Percentiles rank a stretch among this genome's conserved stretches.
Evolutionary conservation across 257 asterid species (phyloP).

Genomic region (Ilex aquifolium): DNA sequence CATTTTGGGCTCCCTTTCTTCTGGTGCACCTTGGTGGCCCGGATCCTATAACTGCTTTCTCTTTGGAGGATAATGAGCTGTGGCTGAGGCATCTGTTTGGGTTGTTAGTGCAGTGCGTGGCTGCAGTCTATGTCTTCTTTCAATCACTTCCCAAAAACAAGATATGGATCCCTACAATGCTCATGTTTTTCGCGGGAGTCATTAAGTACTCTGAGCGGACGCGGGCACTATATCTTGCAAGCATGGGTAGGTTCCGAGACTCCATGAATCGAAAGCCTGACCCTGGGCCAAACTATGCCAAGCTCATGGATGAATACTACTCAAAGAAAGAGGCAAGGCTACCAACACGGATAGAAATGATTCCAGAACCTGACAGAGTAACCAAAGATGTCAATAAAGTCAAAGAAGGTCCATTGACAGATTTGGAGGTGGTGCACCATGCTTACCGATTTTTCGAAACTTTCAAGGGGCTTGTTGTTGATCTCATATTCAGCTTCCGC

Average conservation of each 20-base stretch:
- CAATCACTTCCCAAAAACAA: constrained; percentile 24
- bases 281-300: constrained; percentile 51
- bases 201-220: constrained; percentile 42
- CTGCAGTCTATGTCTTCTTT: constrained; percentile 32
- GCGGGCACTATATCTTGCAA: constrained; percentile 31
- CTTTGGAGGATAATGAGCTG: constrained; percentile 44
- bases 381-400: constrained; percentile 12
- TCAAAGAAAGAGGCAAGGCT: constrained; percentile 32
- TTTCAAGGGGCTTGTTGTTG: constrained; percentile 56
- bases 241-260: constrained; percentile 27
- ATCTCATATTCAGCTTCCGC: constrained; percentile 37
- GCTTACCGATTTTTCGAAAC: constrained; percentile 33
- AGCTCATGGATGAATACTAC: constrained; percentile 37
- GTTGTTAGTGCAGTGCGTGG: constrained; percentile 26
- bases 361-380: constrained; percentile 19
- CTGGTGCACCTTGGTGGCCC: constrained; percentile 57
- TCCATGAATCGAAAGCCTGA: constrained; percentile 39
- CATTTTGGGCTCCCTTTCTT: constrained; percentile 50
- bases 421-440: constrained; percentile 22
- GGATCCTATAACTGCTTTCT: constrained; percentile 44
- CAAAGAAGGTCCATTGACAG: constrained; percentile 10
- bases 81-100: constrained; percentile 39
- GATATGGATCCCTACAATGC: constrained; percentile 34
- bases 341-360: constrained; percentile 24
- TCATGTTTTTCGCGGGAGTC: constrained; percentile 33